Evolutionary conservation across 192 early-diverging fungal genomes (phyloP), one percentile per base, ranked within the genome.

Genomic region (Piromyces sp.): DNA sequence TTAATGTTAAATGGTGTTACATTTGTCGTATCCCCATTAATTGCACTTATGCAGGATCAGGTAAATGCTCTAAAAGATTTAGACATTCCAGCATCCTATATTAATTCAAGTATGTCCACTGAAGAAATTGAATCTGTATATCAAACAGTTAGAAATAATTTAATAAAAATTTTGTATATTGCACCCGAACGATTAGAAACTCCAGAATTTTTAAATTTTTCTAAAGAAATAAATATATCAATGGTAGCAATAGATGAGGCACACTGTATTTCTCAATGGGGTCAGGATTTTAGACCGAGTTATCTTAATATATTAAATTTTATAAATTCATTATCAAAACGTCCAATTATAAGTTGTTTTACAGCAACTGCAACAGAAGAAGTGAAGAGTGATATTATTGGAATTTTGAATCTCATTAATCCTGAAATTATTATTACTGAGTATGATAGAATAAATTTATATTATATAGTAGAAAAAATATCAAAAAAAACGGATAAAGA

Each of bases 311-410:
- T 85, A 87, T 28, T 87, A 88, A 9, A 85, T 89, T 79, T 85
- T 90, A 29, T 86, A 85, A 81, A 86, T 85, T 37, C 33, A 87
- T 33, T 95, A 93, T 81, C 91, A 91, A 2, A 81, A 86, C 2
- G 85, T 91, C 2, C 93, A 22, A 22, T 91, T 1, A 85, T 96
- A 79, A 91, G 94, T 85, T 95, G 94, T 5, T 84, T 96, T 42
- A 94, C 95, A 4, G 95, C 95, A 0, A 96, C 94, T 5, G 42
- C 42, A 51, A 22, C 42, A 22, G 19, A 51, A 51, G 42, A 51
- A 14, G 42, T 51, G 4, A 51, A 22, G 22, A 51, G 17, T 51
- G 42, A 51, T 51, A 51, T 51, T 2, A 22, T 51, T 3, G 14
- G 2, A 5, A 51, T 51, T 17, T 2, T 51, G 19, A 38, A 30